These are phyloP conservation scores for Plectranthus barbatus DNA, from an alignment of 257 asterid genomes.

Conservation along the genomic window DNA sequence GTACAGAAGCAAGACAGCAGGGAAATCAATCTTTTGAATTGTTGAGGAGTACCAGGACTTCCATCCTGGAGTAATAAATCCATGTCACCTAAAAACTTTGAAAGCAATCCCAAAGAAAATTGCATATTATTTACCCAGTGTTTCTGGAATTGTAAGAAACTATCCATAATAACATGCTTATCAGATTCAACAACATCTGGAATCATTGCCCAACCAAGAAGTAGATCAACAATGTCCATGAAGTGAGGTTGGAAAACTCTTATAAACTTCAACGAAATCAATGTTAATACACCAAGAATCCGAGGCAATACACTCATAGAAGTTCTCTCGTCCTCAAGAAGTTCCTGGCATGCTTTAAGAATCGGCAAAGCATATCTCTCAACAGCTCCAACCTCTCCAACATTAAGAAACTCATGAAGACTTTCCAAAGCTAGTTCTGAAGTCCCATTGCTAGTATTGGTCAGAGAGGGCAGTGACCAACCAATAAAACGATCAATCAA, in stretches of 20 bases:
- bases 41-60: slow-evolving; percentile 75
- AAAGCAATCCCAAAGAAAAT: slow-evolving; percentile 80
- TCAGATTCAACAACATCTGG: slow-evolving; percentile 76
- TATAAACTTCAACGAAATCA: slow-evolving; percentile 78
- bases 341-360: slow-evolving; percentile 94
- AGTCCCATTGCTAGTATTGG: slow-evolving; percentile 45
- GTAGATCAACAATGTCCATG: slow-evolving; percentile 89
- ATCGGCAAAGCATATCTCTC: slow-evolving; percentile 91
- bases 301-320: slow-evolving; percentile 65
- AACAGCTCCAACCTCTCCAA: slow-evolving; percentile 78
- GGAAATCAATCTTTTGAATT: slow-evolving; percentile 75
- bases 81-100: slow-evolving; percentile 95
- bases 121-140: slow-evolving; percentile 97
- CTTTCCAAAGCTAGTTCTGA: slow-evolving; percentile 79
- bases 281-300: slow-evolving; percentile 67
- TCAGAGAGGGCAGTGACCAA: slow-evolving; percentile 81
- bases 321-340: slow-evolving; percentile 97
- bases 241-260: slow-evolving; percentile 95
- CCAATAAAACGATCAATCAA: slow-evolving; percentile 79
- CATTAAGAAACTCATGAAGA: slow-evolving; percentile 80
- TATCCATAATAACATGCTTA: slow-evolving; percentile 78
- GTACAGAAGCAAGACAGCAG: slow-evolving; percentile 81
- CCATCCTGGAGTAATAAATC: slow-evolving; percentile 83
- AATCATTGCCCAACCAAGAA: slow-evolving; percentile 97
- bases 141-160: slow-evolving; percentile 95